Conservation (phyloP, 441 rosid genomes). For the Biscutella laevigata region DNA sequence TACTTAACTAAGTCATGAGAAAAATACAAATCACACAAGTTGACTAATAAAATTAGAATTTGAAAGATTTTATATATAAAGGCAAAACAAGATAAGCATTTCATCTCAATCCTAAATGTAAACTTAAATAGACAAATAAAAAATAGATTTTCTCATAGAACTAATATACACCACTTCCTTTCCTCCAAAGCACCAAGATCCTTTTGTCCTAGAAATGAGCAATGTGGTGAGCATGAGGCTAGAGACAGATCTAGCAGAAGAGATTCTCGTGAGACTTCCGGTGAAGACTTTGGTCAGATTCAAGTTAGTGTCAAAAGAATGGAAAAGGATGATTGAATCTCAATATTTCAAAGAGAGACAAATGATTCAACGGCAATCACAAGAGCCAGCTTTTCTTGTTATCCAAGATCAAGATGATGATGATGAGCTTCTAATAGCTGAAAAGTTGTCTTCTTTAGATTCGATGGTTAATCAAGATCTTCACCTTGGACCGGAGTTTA, state of each 20-base stretch:
- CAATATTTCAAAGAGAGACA: background rate
- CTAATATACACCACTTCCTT: no score
- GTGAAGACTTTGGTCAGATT: constrained; percentile 1
- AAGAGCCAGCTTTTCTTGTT: background rate
- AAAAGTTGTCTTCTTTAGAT: background rate
- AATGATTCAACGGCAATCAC: background rate
- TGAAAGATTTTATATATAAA: no score
- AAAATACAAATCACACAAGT: no score
- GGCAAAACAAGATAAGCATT: no score
- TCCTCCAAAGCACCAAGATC: no score
- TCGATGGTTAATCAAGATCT: background rate
- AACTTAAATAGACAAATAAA: no score
- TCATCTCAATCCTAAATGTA: no score
- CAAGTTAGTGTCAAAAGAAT: background rate
- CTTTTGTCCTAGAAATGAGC: no score
- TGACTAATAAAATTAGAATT: no score
- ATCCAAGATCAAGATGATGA: background rate
- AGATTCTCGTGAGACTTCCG: constrained; percentile 1
- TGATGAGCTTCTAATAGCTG: background rate
- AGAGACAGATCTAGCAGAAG: background rate
- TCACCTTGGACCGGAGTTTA: background rate
- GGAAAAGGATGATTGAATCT: background rate
- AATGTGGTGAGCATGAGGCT: no score
- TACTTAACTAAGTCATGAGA: no score
- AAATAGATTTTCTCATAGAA: no score